Evolutionary conservation across 345 rosid species (phyloP).

Genomic region (Mangifera indica): DNA sequence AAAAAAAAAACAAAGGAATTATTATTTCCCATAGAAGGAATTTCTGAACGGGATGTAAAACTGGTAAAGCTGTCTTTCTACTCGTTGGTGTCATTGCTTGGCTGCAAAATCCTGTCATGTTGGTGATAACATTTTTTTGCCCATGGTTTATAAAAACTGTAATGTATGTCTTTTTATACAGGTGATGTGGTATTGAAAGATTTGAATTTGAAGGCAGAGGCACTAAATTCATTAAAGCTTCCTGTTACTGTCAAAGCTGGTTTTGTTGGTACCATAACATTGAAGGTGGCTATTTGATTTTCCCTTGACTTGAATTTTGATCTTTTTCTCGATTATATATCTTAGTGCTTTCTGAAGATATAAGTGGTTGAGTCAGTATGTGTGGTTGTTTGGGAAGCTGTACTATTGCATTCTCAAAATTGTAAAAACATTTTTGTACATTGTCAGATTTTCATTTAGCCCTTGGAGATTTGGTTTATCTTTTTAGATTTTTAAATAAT

Average conservation of each 20-base stretch:
- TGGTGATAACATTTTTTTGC: not conserved
- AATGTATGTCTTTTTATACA: conserved; percentile 27
- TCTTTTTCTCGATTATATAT: not conserved
- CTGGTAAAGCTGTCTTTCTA: not conserved
- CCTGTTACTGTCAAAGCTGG: conserved; percentile 98
- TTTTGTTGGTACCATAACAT: conserved; percentile 86
- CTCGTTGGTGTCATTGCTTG: conserved; percentile 9
- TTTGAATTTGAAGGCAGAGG: conserved; percentile 91
- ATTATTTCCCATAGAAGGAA: not conserved
- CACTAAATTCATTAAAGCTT: conserved; percentile 84
- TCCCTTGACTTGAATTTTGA: not conserved
- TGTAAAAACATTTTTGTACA: not conserved
- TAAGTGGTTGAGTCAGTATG: not conserved
- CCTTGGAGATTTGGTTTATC: no score
- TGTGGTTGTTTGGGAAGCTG: not conserved
- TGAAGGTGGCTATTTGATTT: conserved; percentile 57
- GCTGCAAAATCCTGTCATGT: conserved; percentile 19
- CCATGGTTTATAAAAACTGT: conserved; percentile 5
- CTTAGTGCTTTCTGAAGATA: not conserved
- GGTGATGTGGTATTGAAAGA: conserved; percentile 98
- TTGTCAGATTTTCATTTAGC: no score
- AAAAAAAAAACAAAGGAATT: not conserved
- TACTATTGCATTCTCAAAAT: not conserved
- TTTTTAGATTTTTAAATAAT: no score
- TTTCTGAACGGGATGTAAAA: conserved; percentile 2